Base-by-base conservation (phyloP, 1,139 yeast genomes). In the Hyphopichia khmerensis region DNA sequence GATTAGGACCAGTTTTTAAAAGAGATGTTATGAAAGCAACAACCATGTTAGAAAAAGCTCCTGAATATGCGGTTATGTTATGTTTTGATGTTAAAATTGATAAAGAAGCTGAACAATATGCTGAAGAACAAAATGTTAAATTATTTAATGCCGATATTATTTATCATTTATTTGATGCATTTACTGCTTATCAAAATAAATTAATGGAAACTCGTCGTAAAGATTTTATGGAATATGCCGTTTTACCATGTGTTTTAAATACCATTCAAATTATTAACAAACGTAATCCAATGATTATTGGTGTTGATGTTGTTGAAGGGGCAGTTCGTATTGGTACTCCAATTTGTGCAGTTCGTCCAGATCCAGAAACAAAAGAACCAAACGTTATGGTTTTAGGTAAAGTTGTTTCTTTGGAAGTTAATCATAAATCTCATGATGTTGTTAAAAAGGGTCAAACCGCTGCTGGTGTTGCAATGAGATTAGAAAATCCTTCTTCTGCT, bases 211-310 rank as follows among this genome's bases (percentile, higher is more conserved):
- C 83, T 66, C 88, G 96, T 70, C 87, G 97, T 69, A 82, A 84
- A 63, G 96, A 89, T 53, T 87, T 87, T 68, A 76, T 87, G 71
- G 93, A 84, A 55, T 86, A 80, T 56, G 99, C 98, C 37, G 86
- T 87, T 41, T 91, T 84, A 82, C 99, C 99, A 55, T 87, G 96
- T 75, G 96, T 91, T 27, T 73, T 93, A 70, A 88, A 88, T 69
- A 93, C 97, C 18, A 70, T 93, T 53, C 98, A 95, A 73, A 90
- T 95, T 60, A 95, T 93, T 66, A 95, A 95, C 82, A 93, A 93
- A 76, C 88, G 99, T 72, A 90, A 91, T 67, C 99, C 99, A 46
- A 93, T 93, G 98, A 90, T 93, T 60, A 87, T 93, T 62, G 99
- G 99, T 80, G 98, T 93, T 48, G 99, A 93, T 65, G 96, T 93